Evolutionary conservation across 2,329 filamentous ascomycete genomes (phyloP), one percentile per base, ranked within the genome.

Genomic region (Alternaria gansuensis): DNA sequence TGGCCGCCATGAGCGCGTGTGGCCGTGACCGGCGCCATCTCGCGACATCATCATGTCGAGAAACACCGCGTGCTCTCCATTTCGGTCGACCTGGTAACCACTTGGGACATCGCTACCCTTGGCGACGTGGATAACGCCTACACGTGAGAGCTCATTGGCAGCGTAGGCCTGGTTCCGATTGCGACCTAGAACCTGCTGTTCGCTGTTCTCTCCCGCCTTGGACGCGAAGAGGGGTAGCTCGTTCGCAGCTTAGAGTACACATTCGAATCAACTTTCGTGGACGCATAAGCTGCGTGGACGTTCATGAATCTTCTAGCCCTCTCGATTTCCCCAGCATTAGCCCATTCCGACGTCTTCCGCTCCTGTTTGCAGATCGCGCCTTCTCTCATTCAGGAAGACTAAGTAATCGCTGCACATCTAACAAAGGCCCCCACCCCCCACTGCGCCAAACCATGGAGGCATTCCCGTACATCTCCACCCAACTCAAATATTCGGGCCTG

Each of bases 361-460:
- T 40, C 40, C 37, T 33, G 40, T 34, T 44, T 55, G 51, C 54
- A 59, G 29, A 34, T 63, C 49, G 57, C 60, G 29, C 59, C 55
- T 63, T 49, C 60, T 59, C 34, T 59, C 40, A 40, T 64, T 54
- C 49, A 49, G 60, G 57, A 59, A 36, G 41, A 60, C 60, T 55
- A 57, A 57, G 60, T 34, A 41, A 54, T 24, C 44, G 40, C 45
- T 45, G n/a, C 45, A 43, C 31, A 41, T 52, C n/a, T 39, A 31
- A 29, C 41, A 24, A 54, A 39, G 34, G 40, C 36, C 21, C 44
- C 28, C 31, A 28, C 56, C 36, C 21, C 44, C 28, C 31, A 33
- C 56, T 40, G 39, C 40, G 39, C 39, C 48, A 36, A 23, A 46
- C 36, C 51, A 62, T 59, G 57, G 57, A 59, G 13, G 40, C 52